Conservation (phyloP, 108 stramenopile species). For the Seminavis robusta region DNA sequence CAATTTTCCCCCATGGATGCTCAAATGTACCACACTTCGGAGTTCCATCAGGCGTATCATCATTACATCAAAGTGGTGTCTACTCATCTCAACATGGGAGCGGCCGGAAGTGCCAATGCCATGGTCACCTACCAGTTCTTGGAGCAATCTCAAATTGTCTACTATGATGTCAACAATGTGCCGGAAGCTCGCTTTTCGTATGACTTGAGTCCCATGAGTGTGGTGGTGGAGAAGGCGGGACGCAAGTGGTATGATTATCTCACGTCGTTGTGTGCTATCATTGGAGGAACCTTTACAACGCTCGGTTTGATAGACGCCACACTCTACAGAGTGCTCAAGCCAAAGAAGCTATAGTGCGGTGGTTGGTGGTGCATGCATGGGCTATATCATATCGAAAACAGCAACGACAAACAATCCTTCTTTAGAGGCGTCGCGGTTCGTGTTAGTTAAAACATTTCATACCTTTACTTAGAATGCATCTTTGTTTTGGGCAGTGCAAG, state of each 20-base stretch:
- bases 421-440: too few species aligned
- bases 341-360: conserved; percentile 87
- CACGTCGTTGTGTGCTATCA: conserved; percentile 93
- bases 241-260: conserved; percentile 94
- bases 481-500: too few species aligned
- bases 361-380: too few species aligned
- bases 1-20: conserved; percentile 87
- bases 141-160: conserved; percentile 81
- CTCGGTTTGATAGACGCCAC: conserved; percentile 93
- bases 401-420: too few species aligned
- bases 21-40: conserved; percentile 46
- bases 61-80: conserved; percentile 99
- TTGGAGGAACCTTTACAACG: conserved; percentile 98
- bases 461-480: too few species aligned
- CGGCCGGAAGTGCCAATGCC: conserved; percentile 37
- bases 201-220: conserved; percentile 91
- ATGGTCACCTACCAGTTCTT: conserved; percentile 78
- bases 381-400: too few species aligned
- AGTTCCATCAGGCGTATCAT: conserved; percentile 91
- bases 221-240: conserved; percentile 73
- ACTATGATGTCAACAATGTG: conserved; percentile 66
- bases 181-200: conserved; percentile 89
- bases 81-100: conserved; percentile 79
- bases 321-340: conserved; percentile 90
- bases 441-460: too few species aligned